phyloP scores from a whole-genome alignment of 352 stramenopile genomes.

The Phytophthora sp. region DNA sequence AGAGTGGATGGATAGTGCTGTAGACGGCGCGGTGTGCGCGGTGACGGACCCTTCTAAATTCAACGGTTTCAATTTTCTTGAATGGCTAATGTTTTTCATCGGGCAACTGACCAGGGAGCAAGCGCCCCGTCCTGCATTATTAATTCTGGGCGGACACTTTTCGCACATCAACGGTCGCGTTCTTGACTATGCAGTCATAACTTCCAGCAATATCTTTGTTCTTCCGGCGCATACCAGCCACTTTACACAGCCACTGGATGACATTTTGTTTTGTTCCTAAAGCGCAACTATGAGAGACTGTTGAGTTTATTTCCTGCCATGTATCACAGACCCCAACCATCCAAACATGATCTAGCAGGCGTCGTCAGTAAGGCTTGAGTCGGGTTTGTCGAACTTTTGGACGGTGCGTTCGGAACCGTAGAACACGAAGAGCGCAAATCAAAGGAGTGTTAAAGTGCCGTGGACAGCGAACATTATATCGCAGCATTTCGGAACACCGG shows the following conservation, averaged over 20 bases:
- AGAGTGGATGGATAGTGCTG: neutral
- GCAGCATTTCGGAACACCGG: no score
- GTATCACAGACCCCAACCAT: neutral
- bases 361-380: neutral
- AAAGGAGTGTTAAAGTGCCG: no score
- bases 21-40: neutral
- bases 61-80: neutral
- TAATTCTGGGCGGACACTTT: conserved; percentile 1
- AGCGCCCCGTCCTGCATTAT: neutral
- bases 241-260: neutral
- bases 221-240: neutral
- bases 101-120: neutral
- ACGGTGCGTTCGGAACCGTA: no score
- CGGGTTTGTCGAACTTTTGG: neutral
- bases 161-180: neutral
- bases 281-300: neutral
- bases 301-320: neutral
- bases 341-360: neutral
- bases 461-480: no score
- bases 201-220: neutral
- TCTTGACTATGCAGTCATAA: neutral
- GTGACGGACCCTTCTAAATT: neutral
- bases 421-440: no score
- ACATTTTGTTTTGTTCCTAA: neutral
- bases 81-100: neutral